Conservation (phyloP, 2,329 filamentous ascomycete species). For the Fusarium scirpi region DNA sequence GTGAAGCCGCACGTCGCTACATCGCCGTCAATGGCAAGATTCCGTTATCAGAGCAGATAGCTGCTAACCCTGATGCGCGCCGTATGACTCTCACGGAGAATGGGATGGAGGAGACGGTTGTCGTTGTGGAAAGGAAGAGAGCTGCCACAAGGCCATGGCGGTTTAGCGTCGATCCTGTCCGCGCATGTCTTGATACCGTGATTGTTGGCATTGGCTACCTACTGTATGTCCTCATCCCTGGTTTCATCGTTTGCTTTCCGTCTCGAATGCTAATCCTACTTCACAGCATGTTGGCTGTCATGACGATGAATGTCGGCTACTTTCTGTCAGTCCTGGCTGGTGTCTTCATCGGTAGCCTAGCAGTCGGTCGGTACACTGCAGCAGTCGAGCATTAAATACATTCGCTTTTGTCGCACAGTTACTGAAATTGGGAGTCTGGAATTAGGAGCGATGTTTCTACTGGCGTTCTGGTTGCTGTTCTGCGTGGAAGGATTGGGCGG, state of each 20-base stretch:
- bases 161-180: constrained; percentile 80
- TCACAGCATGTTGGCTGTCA: constrained; percentile 89
- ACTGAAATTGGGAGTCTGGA: not conserved
- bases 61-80: constrained; percentile 71
- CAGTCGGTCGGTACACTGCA: constrained; percentile 76
- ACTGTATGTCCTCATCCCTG: constrained; percentile 72
- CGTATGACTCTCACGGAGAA: constrained; percentile 74
- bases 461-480: constrained; percentile 2
- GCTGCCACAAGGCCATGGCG: constrained; percentile 76
- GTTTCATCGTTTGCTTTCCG: not conserved
- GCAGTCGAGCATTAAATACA: constrained; percentile 59
- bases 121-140: constrained; percentile 73
- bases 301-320: constrained; percentile 90
- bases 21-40: constrained; percentile 76
- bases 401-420: not conserved
- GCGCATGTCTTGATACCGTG: constrained; percentile 76
- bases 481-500: not conserved
- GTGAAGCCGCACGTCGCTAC: constrained; percentile 80
- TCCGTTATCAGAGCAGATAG: constrained; percentile 68
- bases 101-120: constrained; percentile 83
- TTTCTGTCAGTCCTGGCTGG: constrained; percentile 84
- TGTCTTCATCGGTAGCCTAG: constrained; percentile 87
- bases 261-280: constrained; percentile 9
- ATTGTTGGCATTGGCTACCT: constrained; percentile 85
- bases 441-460: not conserved